Base-by-base conservation (phyloP, 129 eudicot genomes). In the Pulicaria dysenterica region DNA sequence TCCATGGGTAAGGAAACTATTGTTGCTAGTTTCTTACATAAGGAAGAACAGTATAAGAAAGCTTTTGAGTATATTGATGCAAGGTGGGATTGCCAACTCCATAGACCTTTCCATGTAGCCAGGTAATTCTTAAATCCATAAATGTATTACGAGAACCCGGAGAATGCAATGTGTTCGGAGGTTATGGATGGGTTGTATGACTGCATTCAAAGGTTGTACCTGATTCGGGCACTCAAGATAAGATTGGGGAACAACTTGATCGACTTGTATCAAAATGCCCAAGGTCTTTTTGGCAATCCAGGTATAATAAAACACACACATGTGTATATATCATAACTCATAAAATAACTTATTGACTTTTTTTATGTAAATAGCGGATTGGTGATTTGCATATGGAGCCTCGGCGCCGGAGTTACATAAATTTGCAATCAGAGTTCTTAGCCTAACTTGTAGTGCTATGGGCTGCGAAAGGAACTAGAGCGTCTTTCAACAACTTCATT, bases 81-180 rank as follows among this genome's bases (percentile, higher is more conserved):
- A 39, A 42, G 76, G 46, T 56, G 49, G 75, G 53, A 70, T n/a
- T 37, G 16, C 31, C 66, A 71, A 71, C 76, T 71, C 17, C 67
- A 42, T 42, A 41, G 68, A 42, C 24, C 46, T 1, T 37, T 60
- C 3, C 67, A 60, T 60, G 47, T 11, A 12, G 19, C 47, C 2
- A 8, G 13, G 5, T 62, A 13, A 40, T 62, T 62, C n/a, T 67
- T 44, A 13, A 51, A 48, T 34, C 57, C 45, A 4, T 24, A 34
- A 37, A 19, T 31, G 7, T 38, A 48, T 37, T 49, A 67, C 11
- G 58, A 38, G 4, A 64, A 74, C 39, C 49, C 3, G 4, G 69
- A 42, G 5, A 42, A 63, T 15, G 53, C 53, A 42, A 15, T 7
- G 11, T 63, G 38, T 9, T 38, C 1, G 16, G 51, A 63, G 69